Evolutionary conservation across 2,329 filamentous ascomycete species (phyloP), one percentile per base, ranked within the genome.

Genomic region (Hirsutella rhossiliensis): DNA sequence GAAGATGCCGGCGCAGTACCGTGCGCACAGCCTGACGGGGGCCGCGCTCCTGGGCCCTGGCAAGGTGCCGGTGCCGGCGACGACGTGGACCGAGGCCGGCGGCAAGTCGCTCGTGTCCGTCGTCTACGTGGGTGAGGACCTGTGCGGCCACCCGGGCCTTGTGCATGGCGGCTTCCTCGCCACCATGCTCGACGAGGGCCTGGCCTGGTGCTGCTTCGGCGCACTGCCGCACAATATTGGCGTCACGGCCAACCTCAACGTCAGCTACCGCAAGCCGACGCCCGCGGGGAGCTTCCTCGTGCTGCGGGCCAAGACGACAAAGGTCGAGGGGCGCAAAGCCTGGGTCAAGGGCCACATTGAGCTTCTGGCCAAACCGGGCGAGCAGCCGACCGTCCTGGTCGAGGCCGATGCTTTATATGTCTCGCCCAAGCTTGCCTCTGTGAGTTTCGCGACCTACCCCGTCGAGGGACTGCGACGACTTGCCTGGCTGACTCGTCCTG

Each of bases 121-220:
- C 37, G 74, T 81, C 43, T 89, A 89, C 58, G 72, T 95, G 0
- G 90, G 90, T 2, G 65, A 73, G 3, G 80, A 86, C 54, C 68
- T 97, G 36, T 96, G 87, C 59, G 90, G 90, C 2, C 89, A 97
- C 62, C 85, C 87, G n/a, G n/a, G 85, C 3, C 87, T 97, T 49
- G 76, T 96, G 7, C 92, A 97, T 61, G 90, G 90, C 42, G 90
- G 90, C 0, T 68, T n/a, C 50, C 69, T 97, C 45, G 90, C 90
- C n/a, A 96, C 90, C 12, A 74, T 97, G 60, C 69, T 97, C 43
- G 90, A 97, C 58, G 90, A 97, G 62, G 87, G 87, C 0, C 69
- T 97, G 38, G 90, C 85, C 29, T 74, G 87, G 44, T 94, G 87
- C 62, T 94, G 86, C 58, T 95, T 97, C 63, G 80, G 79, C 5